Conservation (phyloP, 805 yeast species). For the Candida nitratophila region DNA sequence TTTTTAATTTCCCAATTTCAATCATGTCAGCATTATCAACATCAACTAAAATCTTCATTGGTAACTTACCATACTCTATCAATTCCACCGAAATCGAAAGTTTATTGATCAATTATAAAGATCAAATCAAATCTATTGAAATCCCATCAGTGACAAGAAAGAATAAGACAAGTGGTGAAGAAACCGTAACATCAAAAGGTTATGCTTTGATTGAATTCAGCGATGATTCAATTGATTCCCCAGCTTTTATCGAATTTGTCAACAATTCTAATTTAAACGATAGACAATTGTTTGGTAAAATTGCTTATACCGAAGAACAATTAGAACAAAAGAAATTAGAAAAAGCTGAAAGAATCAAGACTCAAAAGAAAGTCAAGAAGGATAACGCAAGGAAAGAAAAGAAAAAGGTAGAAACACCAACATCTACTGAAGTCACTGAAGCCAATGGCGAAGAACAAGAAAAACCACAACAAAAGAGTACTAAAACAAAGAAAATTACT, state of each 20-base stretch:
- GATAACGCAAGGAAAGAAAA: conserved; percentile 8
- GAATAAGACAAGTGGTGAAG: conserved; percentile 3
- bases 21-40: neutral
- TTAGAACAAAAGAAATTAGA: conserved; percentile 4
- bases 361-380: conserved; percentile 15
- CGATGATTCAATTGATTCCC: conserved; percentile 61
- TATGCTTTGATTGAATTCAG: conserved; percentile 48
- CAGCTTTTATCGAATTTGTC: conserved; percentile 11
- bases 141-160: conserved; percentile 21
- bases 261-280: conserved; percentile 21
- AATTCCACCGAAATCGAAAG: conserved; percentile 38
- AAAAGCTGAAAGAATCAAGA: conserved; percentile 7
- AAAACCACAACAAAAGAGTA: conserved; percentile 3
- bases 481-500: neutral
- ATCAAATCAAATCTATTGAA: conserved; percentile 25
- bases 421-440: conserved; percentile 5
- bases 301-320: conserved; percentile 37
- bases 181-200: conserved; percentile 22
- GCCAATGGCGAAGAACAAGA: too few relatives aligned
- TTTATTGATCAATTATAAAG: conserved; percentile 26
- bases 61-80: conserved; percentile 36
- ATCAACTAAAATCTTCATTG: conserved; percentile 31
- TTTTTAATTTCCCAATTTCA: neutral
- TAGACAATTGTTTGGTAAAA: conserved; percentile 41
- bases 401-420: conserved; percentile 4